Conservation (phyloP, 345 rosid genomes). For the sweet orange (Citrus sinensis) region DVS_A1.0 CM039164.1:22630001-22630500, state of each 20-base stretch:
- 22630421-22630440: neutral
- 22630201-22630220: no score
- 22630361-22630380: conserved; percentile 45
- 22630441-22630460: neutral
- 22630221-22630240: neutral
- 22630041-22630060: no score
- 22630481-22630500: neutral
- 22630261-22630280: conserved; percentile 57
- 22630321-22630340: conserved; percentile 35
- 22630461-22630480: neutral
- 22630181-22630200: no score
- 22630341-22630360: conserved; percentile 68
- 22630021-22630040: no score
- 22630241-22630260: conserved; percentile 41
- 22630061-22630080: no score
- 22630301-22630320: conserved; percentile 52
- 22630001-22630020: no score
- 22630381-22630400: neutral
- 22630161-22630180: no score
- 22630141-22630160: no score
- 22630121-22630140: no score
- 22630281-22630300: conserved; percentile 73
- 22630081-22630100: no score
- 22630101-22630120: no score
- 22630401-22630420: neutral